phyloP scores from a whole-genome alignment of 345 rosid species.

The Iberis pinnata region DNA sequence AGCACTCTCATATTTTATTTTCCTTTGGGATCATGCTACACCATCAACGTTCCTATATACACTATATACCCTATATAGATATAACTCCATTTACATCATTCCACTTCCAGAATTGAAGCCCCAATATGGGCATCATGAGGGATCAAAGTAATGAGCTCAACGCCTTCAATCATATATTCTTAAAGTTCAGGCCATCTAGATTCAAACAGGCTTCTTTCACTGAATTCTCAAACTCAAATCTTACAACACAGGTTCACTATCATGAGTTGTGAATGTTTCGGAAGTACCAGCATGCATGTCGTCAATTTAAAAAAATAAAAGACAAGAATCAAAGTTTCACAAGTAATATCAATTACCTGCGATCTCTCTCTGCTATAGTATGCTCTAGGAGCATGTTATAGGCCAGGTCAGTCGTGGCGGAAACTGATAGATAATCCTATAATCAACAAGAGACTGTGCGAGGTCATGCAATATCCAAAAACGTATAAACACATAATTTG shows the following conservation, averaged over 20 bases:
- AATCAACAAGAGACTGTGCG: slow-evolving; percentile 22
- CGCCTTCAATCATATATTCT: neutral
- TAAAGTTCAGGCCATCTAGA: slow-evolving; percentile 9
- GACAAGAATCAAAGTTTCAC: slow-evolving; percentile 5
- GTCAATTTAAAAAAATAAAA: neutral
- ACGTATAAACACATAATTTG: neutral
- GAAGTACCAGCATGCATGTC: neutral
- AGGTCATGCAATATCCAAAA: neutral
- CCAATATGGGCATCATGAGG: too few relatives aligned
- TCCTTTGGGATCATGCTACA: too few relatives aligned
- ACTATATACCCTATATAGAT: too few relatives aligned
- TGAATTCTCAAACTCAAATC: slow-evolving; percentile 9
- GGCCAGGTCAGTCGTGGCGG: slow-evolving; percentile 76
- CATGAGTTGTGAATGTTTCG: slow-evolving; percentile 2
- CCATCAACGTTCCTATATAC: too few relatives aligned
- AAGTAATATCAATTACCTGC: slow-evolving; percentile 68
- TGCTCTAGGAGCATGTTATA: slow-evolving; percentile 81
- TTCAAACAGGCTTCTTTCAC: neutral
- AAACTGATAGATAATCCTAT: slow-evolving; percentile 84
- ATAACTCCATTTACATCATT: too few relatives aligned
- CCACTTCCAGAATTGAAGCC: too few relatives aligned
- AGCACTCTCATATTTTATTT: neutral
- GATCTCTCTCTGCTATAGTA: slow-evolving; percentile 91
- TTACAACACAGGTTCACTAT: neutral
- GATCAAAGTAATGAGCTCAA: slow-evolving; percentile 8